Base-by-base conservation (phyloP, 306 rosid genomes). In the Corylus americana region DNA sequence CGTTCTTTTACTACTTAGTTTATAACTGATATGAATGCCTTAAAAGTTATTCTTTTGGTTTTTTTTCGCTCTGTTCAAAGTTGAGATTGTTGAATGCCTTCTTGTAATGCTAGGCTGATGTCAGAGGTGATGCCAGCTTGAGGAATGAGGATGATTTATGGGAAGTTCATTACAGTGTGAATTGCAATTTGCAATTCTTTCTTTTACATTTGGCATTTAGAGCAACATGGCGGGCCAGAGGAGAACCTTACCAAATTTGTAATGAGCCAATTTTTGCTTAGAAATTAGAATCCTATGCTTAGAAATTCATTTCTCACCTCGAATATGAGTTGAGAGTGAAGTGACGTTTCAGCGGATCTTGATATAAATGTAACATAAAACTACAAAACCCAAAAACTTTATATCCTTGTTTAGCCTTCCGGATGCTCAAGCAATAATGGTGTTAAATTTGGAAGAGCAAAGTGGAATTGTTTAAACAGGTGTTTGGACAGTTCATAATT, bases 21-120 rank as follows among this genome's bases (percentile, higher is more conserved):
- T 61, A 68, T 29, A 62, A 55, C 49, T 69, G 72, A 45, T 68
- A 74, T 70, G 57, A 16, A 67, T 53, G 55, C 16, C 70, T 64
- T 64, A 0, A 8, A 39, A 18, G 13, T 64, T 31, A 20, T 8
- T 35, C 5, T 35, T 67, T 11, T 16, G 7, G 29, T 27, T n/a
- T 18, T 7, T 50, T 78, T 20, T 51, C 25, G 61, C 72, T 54
- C 42, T 67, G 22, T 50, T 62, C 42, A 70, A 20, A 71, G 39
- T 44, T 68, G 62, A 77, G 45, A 44, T 12, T 63, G 25, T 71
- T 48, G 70, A 47, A 45, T 58, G 17, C 59, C 35, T 11, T 68
- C 48, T 64, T 64, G 12, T 35, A 2, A 35, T 64, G 47, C 70
- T 29, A 62, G 69, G 42, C 42, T 62, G 44, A 62, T 62, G 9